A percentile compares a stretch with the other conserved stretches of the same genome.
Conservation (phyloP, 1,284 basidiomycete genomes). For the Leccinum subfulvum region DNA sequence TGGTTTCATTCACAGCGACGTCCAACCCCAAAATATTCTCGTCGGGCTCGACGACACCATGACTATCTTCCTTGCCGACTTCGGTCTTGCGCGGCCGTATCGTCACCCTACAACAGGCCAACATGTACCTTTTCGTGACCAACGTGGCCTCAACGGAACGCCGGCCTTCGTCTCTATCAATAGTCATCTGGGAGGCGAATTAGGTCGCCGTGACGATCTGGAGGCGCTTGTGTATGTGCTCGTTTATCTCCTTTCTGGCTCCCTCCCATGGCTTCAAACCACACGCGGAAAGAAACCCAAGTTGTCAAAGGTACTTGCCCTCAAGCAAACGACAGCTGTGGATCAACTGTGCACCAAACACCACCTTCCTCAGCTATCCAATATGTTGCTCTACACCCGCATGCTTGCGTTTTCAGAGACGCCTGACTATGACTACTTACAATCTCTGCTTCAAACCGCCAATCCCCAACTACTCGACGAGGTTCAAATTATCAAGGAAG, state of each 20-base stretch:
- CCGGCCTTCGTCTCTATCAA: not conserved
- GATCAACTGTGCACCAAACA: not conserved
- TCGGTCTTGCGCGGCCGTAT: not conserved
- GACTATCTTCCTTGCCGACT: not conserved
- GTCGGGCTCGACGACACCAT: not conserved
- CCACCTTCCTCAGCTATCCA: not conserved
- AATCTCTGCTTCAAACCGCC: not conserved
- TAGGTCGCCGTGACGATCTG: not conserved
- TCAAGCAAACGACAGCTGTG: not conserved
- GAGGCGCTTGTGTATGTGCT: not conserved
- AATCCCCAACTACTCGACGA: not conserved
- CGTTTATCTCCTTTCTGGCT: not conserved
- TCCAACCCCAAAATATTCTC: not conserved
- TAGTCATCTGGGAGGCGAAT: not conserved
- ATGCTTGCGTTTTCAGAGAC: not conserved
- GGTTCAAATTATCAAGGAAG: not conserved
- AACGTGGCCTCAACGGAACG: not conserved
- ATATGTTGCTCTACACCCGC: not conserved
- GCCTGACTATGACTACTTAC: not conserved
- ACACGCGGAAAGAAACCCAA: not conserved
- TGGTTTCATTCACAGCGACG: not conserved
- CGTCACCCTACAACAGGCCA: not conserved
- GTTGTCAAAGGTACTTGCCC: not conserved
- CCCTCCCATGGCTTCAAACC: not conserved
- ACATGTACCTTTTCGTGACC: not conserved